Evolutionary conservation across 495 filamentous ascomycete species (phyloP).

Genomic region (Xylaria grammica): DNA sequence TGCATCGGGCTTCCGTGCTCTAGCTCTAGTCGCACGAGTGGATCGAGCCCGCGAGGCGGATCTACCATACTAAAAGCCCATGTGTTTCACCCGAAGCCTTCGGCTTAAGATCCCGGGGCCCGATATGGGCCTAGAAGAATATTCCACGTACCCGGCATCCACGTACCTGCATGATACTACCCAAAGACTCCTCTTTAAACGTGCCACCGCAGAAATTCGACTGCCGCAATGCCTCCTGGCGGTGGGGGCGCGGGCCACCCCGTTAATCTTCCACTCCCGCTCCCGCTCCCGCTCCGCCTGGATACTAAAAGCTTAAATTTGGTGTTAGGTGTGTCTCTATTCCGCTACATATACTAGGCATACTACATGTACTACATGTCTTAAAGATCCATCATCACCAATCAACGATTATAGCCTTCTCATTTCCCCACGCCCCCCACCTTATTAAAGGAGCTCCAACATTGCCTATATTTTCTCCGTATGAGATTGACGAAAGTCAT

Average conservation of each 20-base stretch:
- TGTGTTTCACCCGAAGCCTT: not conserved
- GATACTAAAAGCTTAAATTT: not conserved
- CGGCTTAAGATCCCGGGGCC: no score
- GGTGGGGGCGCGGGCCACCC: not conserved
- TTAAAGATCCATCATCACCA: no score
- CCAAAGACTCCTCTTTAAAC: not conserved
- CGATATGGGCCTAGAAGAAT: not conserved
- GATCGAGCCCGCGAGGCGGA: not conserved
- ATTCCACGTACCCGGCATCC: not conserved
- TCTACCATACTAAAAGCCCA: no score
- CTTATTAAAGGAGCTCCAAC: no score
- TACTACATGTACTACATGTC: no score
- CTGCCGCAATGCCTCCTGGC: not conserved
- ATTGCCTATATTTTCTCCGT: no score
- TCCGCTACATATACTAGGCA: no score
- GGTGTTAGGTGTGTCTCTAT: no score
- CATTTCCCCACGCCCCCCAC: no score
- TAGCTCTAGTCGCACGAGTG: not conserved
- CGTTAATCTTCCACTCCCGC: not conserved
- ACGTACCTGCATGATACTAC: slow-evolving; percentile 9
- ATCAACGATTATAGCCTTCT: no score
- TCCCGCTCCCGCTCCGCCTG: not conserved
- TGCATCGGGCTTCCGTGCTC: not conserved
- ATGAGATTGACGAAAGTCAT: not conserved
- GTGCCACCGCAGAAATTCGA: slow-evolving; percentile 2